Evolutionary conservation across 768 basidiomycete genomes (phyloP).

Genomic region (Tricholoma sp.): DNA sequence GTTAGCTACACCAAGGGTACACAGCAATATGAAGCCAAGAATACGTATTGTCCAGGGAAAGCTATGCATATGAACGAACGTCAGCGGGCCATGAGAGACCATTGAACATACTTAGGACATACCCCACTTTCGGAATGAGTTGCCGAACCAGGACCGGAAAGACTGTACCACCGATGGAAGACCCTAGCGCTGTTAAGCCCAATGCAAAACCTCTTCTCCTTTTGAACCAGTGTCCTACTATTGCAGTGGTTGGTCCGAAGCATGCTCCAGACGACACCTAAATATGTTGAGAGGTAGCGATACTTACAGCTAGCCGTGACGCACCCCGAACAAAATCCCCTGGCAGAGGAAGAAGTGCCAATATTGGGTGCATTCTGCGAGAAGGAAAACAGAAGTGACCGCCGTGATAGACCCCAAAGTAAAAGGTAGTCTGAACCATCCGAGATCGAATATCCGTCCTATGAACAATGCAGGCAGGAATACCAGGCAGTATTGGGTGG

Average conservation of each 20-base stretch:
- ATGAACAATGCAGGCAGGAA: slow-evolving; percentile 46
- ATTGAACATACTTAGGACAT: slow-evolving; percentile 11
- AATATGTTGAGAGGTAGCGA: background rate
- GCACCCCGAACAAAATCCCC: slow-evolving; percentile 52
- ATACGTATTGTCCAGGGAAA: slow-evolving; percentile 71
- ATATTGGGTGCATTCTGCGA: slow-evolving; percentile 54
- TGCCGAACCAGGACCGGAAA: slow-evolving; percentile 56
- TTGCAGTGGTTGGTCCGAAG: slow-evolving; percentile 45
- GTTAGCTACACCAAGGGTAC: slow-evolving; percentile 45
- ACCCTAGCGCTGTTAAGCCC: slow-evolving; percentile 50
- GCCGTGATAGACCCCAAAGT: slow-evolving; percentile 38
- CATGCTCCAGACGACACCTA: slow-evolving; percentile 18
- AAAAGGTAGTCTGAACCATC: slow-evolving; percentile 47
- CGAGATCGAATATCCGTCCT: slow-evolving; percentile 60
- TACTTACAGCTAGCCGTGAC: slow-evolving; percentile 12
- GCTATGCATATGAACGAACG: slow-evolving; percentile 22
- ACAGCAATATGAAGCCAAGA: slow-evolving; percentile 51
- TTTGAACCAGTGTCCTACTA: slow-evolving; percentile 64
- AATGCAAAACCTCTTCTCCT: slow-evolving; percentile 48
- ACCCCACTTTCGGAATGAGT: slow-evolving; percentile 52
- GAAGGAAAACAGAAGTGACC: slow-evolving; percentile 44
- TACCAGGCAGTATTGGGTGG: slow-evolving; percentile 40
- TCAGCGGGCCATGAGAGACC: background rate
- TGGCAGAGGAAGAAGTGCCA: slow-evolving; percentile 69
- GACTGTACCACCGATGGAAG: slow-evolving; percentile 56